A percentile compares a stretch with the other conserved stretches of the same genome.
Conservation (phyloP, 345 rosid species). For the Camelina hispida region DNA sequence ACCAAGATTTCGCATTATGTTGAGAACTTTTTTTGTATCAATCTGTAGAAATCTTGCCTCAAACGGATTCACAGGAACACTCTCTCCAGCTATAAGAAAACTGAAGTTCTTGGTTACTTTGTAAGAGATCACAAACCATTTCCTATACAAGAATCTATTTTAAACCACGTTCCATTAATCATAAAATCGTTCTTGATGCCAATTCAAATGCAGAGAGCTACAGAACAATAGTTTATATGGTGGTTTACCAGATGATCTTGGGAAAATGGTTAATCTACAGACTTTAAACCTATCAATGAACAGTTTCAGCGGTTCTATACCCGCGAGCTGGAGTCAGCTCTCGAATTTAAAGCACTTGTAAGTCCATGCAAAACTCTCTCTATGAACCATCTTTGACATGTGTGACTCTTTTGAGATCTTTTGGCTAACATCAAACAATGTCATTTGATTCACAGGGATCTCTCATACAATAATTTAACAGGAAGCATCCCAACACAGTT, state of each 20-base stretch:
- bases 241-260: slow-evolving; percentile 70
- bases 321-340: slow-evolving; percentile 67
- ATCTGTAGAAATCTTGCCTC: slow-evolving; percentile 69
- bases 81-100: slow-evolving; percentile 70
- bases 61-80: slow-evolving; percentile 79
- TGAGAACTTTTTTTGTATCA: slow-evolving; percentile 13
- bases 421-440: slow-evolving; percentile 9
- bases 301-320: slow-evolving; percentile 78
- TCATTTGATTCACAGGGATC: slow-evolving; percentile 60
- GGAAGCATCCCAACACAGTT: slow-evolving; percentile 72
- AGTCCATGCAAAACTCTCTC: slow-evolving; percentile 40
- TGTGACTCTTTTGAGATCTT: slow-evolving; percentile 8
- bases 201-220: slow-evolving; percentile 68
- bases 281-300: slow-evolving; percentile 77
- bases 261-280: slow-evolving; percentile 62
- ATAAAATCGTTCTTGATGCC: slow-evolving; percentile 11
- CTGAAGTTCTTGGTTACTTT: slow-evolving; percentile 72
- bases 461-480: slow-evolving; percentile 67
- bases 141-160: slow-evolving; percentile 19
- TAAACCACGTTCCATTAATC: not conserved
- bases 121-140: slow-evolving; percentile 53
- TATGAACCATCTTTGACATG: slow-evolving; percentile 8
- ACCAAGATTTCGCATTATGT: not conserved
- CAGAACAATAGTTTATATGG: slow-evolving; percentile 80
- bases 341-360: slow-evolving; percentile 73